Evolutionary conservation across 2,329 filamentous ascomycete genomes (phyloP), one percentile per base, ranked within the genome.

Genomic region (Chalaropsis ovoidea): DNA sequence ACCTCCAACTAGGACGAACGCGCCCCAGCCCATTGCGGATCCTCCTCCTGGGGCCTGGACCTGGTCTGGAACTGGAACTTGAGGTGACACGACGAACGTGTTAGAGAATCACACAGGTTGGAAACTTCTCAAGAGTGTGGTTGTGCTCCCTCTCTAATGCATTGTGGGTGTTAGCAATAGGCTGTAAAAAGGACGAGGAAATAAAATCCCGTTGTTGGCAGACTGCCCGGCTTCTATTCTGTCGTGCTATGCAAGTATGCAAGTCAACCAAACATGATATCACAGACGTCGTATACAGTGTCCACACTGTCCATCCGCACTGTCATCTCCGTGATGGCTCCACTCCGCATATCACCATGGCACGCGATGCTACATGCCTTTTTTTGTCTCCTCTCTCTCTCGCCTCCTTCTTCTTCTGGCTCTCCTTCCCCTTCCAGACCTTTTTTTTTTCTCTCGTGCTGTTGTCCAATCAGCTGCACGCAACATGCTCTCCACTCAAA

Each of bases 381-480:
- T 39, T n/a, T n/a, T 15, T 52, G 11, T 13, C n/a, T 15, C 13
- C 22, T 35, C 27, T 27, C 0, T 52, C 47, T 58, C 27, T 35
- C 4, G 7, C 24, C 31, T 58, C 17, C 24, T 54, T 54, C 49
- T 10, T 24, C 49, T 35, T 56, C 27, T 39, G n/a, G n/a, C n/a
- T 58, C 54, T 58, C n/a, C 31, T 58, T 39, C 27, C 10, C 31
- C 54, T 58, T 58, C 54, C n/a, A 58, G 54, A 58, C 54, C 17
- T n/a, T 39, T 35, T 39, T n/a, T n/a, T 39, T 39, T 39, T 10
- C 8, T 39, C 8, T 39, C 7, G 13, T n/a, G 3, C 54, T 13
- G 10, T 17, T 17, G 31, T 17, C 54, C 54, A 58, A 58, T 58
- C 27, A 58, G 27, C 24, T n/a, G 27, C 27, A 58, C 8, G 27